Conservation (phyloP, 192 early-diverging fungal genomes). For the Gaertneriomyces sp. region DNA sequence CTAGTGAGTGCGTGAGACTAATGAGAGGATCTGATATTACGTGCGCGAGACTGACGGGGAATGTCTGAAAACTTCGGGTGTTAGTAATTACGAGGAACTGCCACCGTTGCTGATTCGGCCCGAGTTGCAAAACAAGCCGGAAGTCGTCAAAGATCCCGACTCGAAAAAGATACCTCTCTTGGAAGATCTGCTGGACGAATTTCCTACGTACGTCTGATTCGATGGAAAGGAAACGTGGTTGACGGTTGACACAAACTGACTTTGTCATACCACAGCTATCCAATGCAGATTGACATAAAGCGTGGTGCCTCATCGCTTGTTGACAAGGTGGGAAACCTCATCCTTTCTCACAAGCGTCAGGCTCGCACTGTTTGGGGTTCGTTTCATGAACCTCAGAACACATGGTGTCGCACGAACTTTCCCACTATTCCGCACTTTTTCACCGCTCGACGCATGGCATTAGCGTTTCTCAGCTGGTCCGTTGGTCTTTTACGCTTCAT, state of each 20-base stretch:
- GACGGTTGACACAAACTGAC: too few relatives aligned
- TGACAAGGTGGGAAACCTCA: slow-evolving; percentile 37
- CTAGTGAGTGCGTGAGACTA: slow-evolving; percentile 10
- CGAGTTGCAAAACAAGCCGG: slow-evolving; percentile 13
- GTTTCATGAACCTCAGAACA: slow-evolving; percentile 24
- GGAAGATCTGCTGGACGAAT: slow-evolving; percentile 37
- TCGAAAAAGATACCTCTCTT: slow-evolving; percentile 38
- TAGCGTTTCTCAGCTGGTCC: slow-evolving; percentile 20
- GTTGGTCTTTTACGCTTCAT: slow-evolving; percentile 39
- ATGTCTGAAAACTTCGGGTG: too few relatives aligned
- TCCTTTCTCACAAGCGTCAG: slow-evolving; percentile 32
- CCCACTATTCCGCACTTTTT: slow-evolving; percentile 44
- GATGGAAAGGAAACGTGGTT: too few relatives aligned
- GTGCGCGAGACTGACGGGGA: too few relatives aligned
- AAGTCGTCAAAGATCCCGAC: slow-evolving; percentile 30
- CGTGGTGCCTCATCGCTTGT: slow-evolving; percentile 39
- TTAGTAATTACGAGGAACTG: slow-evolving; percentile 33
- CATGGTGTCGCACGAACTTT: slow-evolving; percentile 35
- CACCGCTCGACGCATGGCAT: slow-evolving; percentile 15
- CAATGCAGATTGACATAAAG: slow-evolving; percentile 53
- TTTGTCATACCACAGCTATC: slow-evolving; percentile 2
- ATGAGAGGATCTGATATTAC: not conserved
- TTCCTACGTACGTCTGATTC: slow-evolving; percentile 21
- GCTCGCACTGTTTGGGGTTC: slow-evolving; percentile 46
- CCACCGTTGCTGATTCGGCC: slow-evolving; percentile 37